phyloP scores from a whole-genome alignment of 352 stramenopile genomes.

The Plasmopara halstedii region DNA sequence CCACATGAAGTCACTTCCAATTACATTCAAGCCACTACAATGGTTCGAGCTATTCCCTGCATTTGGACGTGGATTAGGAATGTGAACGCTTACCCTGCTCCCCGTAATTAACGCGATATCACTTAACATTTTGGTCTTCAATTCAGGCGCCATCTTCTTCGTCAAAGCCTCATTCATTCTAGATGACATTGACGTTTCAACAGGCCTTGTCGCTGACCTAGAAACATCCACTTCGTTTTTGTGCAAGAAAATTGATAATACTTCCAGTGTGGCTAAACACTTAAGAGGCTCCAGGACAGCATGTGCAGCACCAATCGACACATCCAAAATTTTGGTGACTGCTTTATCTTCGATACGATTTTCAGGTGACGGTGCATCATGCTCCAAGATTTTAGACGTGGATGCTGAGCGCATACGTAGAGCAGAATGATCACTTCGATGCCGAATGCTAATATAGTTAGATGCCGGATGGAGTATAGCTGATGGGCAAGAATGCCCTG shows the following conservation, averaged over 20 bases:
- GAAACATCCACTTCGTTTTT: slow-evolving; percentile 1
- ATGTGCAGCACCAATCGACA: slow-evolving; percentile 25
- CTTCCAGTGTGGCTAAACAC: slow-evolving; percentile 20
- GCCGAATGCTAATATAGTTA: slow-evolving; percentile 20
- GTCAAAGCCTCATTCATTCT: no score
- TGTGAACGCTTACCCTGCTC: slow-evolving; percentile 20
- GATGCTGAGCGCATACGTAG: slow-evolving; percentile 39
- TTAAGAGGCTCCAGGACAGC: slow-evolving; percentile 20
- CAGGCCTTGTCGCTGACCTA: background rate
- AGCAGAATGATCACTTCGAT: slow-evolving; percentile 55
- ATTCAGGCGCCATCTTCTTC: background rate
- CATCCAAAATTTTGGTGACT: slow-evolving; percentile 24
- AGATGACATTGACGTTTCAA: background rate
- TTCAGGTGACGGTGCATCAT: background rate
- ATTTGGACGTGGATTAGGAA: slow-evolving; percentile 3
- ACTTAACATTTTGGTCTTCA: slow-evolving; percentile 8
- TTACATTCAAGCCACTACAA: slow-evolving; percentile 8
- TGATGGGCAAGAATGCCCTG: slow-evolving; percentile 32
- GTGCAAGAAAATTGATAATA: slow-evolving; percentile 12
- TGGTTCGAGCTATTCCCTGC: background rate
- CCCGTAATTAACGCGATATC: slow-evolving; percentile 28
- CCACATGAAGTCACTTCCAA: slow-evolving; percentile 22
- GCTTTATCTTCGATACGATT: slow-evolving; percentile 6
- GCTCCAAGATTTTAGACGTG: slow-evolving; percentile 7
- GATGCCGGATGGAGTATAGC: slow-evolving; percentile 15